A percentile compares a stretch with the other conserved stretches of the same genome.
These are phyloP conservation scores for Aspergillus amoenus DNA, from an alignment of 2,329 filamentous ascomycete species.

Conservation along the genomic window DNA sequence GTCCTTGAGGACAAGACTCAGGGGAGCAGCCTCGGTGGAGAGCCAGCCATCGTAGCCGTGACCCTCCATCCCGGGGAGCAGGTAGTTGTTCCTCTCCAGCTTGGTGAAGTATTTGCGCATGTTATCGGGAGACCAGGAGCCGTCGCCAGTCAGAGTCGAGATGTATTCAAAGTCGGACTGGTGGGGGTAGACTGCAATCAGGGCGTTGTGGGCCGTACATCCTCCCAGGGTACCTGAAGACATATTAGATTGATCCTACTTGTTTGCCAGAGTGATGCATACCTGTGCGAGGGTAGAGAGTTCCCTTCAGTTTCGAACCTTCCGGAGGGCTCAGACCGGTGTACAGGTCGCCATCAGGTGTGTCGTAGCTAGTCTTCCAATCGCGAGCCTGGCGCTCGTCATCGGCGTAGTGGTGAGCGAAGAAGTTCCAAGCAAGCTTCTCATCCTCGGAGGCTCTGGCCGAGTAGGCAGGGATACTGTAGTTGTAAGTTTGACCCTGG, in stretches of 20 bases:
- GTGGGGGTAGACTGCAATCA: constrained; percentile 60
- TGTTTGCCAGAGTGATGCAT: too few species aligned
- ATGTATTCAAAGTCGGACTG: constrained; percentile 61
- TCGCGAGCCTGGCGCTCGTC: constrained; percentile 29
- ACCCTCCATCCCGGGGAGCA: constrained; percentile 40
- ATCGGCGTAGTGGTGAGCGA: constrained; percentile 36
- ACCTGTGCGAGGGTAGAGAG: too few species aligned
- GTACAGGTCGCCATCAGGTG: constrained; percentile 21
- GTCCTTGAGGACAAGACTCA: constrained; percentile 54
- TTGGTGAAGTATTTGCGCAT: constrained; percentile 59
- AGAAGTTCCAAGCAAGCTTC: constrained; percentile 35
- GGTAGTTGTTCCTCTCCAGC: constrained; percentile 56
- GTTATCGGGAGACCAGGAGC: constrained; percentile 56
- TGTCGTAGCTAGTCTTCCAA: constrained; percentile 43
- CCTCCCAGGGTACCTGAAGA: constrained; percentile 51
- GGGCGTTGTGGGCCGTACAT: constrained; percentile 61
- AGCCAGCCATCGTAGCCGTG: constrained; percentile 43
- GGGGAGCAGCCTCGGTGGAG: constrained; percentile 29
- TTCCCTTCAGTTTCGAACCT: too few species aligned
- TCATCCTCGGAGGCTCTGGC: constrained; percentile 31
- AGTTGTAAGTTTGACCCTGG: constrained; percentile 30
- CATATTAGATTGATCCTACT: too few species aligned
- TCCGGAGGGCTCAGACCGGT: too few species aligned
- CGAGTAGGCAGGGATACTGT: constrained; percentile 30
- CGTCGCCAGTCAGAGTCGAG: constrained; percentile 58